These are phyloP conservation scores for Pleurozium schreberi DNA, from an alignment of 225 moss, liverwort and hornwort genomes.

Conservation along the genomic window DNA sequence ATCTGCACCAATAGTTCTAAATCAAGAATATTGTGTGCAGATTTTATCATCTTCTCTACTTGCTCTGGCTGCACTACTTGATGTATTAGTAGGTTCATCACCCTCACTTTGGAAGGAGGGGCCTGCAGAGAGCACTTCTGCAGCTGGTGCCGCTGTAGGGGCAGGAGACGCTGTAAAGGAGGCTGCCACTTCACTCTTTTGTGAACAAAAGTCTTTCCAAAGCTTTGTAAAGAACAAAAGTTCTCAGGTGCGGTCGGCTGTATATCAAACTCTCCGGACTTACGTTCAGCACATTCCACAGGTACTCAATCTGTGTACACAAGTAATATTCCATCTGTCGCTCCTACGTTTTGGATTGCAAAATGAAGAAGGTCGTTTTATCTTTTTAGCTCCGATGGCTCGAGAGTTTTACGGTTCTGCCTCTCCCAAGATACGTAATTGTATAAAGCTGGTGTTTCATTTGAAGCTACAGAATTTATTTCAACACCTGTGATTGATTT, in stretches of 20 bases:
- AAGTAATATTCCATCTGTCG: background rate
- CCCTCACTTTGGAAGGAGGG: constrained; percentile 46
- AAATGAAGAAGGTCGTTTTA: background rate
- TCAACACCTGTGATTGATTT: background rate
- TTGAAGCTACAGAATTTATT: background rate
- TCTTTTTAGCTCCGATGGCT: background rate
- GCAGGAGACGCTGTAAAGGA: constrained; percentile 42
- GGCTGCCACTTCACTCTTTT: constrained; percentile 51
- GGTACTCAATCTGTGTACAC: constrained; percentile 9
- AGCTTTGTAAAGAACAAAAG: constrained; percentile 60
- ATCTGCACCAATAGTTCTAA: constrained; percentile 8
- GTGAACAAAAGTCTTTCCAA: constrained; percentile 55
- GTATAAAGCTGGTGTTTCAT: background rate
- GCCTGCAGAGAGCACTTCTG: constrained; percentile 25
- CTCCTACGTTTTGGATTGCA: background rate
- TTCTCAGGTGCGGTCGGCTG: constrained; percentile 76
- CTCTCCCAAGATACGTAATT: background rate
- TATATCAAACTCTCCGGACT: constrained; percentile 73
- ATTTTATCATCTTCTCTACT: constrained; percentile 88
- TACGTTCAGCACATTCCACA: constrained; percentile 76
- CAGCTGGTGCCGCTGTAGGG: constrained; percentile 18
- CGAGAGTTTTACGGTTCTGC: background rate
- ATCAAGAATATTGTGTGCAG: constrained; percentile 36
- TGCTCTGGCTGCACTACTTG: constrained; percentile 90
- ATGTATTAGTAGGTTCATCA: constrained; percentile 65